These are phyloP conservation scores for Phaeosphaeria sp. DNA, from an alignment of 2,329 filamentous ascomycete genomes.

Conservation along the genomic window DNA sequence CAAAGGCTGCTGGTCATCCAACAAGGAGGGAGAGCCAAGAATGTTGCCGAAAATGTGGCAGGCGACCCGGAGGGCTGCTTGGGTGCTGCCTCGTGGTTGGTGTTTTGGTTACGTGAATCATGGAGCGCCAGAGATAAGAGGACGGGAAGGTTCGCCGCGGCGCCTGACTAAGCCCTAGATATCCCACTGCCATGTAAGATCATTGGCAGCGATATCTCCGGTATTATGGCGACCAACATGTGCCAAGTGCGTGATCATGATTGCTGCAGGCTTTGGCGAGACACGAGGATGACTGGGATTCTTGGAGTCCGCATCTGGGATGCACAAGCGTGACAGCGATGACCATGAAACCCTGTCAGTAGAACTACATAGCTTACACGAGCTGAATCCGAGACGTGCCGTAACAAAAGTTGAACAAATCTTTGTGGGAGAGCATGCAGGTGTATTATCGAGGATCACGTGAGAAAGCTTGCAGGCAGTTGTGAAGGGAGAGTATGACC, in stretches of 20 bases:
- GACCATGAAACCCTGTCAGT: not conserved
- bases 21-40: slow-evolving; percentile 27
- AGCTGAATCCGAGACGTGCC: too few relatives aligned
- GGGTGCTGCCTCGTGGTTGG: not conserved
- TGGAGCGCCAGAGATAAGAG: slow-evolving; percentile 22
- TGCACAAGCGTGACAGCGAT: not conserved
- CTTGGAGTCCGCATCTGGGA: not conserved
- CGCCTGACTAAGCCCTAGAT: slow-evolving; percentile 2
- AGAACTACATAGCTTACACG: too few relatives aligned
- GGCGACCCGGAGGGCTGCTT: slow-evolving; percentile 1
- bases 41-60: slow-evolving; percentile 22
- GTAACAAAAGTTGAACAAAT: too few relatives aligned
- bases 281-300: slow-evolving; percentile 23
- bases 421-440: too few relatives aligned
- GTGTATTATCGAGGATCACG: too few relatives aligned
- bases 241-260: slow-evolving; percentile 4
- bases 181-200: slow-evolving; percentile 30
- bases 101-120: not conserved
- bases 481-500: too few relatives aligned
- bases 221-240: slow-evolving; percentile 11
- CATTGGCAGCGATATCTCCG: slow-evolving; percentile 18
- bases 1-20: slow-evolving; percentile 22
- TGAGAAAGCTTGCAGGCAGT: too few relatives aligned
- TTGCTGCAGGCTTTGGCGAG: slow-evolving; percentile 23
- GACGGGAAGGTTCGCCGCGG: slow-evolving; percentile 31